phyloP scores from a whole-genome alignment of 1,284 basidiomycete species.

The Bjerkandera adusta region DNA sequence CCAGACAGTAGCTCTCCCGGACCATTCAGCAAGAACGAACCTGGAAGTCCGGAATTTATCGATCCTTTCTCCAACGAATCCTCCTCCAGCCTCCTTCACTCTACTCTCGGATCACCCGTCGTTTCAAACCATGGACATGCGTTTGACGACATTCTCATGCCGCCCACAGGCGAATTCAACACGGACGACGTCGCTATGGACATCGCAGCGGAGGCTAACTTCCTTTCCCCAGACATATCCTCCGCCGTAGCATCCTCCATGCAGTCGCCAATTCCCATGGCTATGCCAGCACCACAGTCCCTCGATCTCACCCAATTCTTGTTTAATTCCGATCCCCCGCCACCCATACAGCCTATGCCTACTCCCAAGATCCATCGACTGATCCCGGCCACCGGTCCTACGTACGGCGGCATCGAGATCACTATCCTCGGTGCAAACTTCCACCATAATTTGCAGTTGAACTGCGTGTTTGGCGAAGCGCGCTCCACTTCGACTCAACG shows the following conservation, averaged over 20 bases:
- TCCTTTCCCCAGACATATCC: slow-evolving; percentile 19
- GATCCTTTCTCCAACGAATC: slow-evolving; percentile 12
- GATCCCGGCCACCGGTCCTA: slow-evolving; percentile 91
- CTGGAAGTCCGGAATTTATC: slow-evolving; percentile 19
- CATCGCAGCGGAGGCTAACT: slow-evolving; percentile 14
- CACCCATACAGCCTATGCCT: slow-evolving; percentile 44
- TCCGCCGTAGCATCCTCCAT: slow-evolving; percentile 20
- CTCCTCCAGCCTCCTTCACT: slow-evolving; percentile 13
- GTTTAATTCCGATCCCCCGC: slow-evolving; percentile 46
- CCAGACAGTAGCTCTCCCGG: slow-evolving; percentile 24
- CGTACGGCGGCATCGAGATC: slow-evolving; percentile 92
- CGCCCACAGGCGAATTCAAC: slow-evolving; percentile 19
- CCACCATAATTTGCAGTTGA: slow-evolving; percentile 62
- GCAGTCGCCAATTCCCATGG: slow-evolving; percentile 24
- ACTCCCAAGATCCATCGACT: slow-evolving; percentile 77
- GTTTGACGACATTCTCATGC: slow-evolving; percentile 29
- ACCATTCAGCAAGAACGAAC: slow-evolving; percentile 20
- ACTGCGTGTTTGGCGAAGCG: slow-evolving; percentile 87
- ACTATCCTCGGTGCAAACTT: slow-evolving; percentile 94
- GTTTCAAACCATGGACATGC: slow-evolving; percentile 16
- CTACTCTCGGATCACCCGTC: slow-evolving; percentile 20
- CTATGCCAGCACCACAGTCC: slow-evolving; percentile 24
- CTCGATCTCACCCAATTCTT: slow-evolving; percentile 48
- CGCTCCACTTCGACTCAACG: slow-evolving; percentile 82
- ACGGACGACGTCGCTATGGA: slow-evolving; percentile 9